These are phyloP conservation scores for Crataegus laevigata DNA, from an alignment of 306 rosid species.

Conservation along the genomic window DNA sequence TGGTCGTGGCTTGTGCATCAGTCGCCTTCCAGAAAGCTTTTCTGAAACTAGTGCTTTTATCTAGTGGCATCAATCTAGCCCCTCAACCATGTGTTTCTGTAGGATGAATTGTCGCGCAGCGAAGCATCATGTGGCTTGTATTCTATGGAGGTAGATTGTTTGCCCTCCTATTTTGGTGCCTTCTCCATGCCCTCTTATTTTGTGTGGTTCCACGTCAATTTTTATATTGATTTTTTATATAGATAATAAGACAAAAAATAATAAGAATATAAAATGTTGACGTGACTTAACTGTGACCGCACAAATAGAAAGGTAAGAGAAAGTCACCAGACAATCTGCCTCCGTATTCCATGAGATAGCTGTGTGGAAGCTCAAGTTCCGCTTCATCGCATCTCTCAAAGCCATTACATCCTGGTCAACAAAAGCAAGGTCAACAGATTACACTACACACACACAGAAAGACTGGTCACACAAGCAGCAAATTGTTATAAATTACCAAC, in stretches of 20 bases:
- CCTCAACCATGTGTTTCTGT: conserved; percentile 93
- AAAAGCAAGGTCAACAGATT: conserved; percentile 1
- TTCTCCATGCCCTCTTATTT: too few species aligned
- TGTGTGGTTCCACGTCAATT: too few species aligned
- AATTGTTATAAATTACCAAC: conserved; percentile 22
- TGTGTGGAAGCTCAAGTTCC: conserved; percentile 81
- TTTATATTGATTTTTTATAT: too few species aligned
- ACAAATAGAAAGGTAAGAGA: too few species aligned
- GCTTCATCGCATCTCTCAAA: conserved; percentile 78
- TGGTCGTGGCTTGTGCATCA: background rate
- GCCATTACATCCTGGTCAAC: conserved; percentile 73
- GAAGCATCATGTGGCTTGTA: conserved; percentile 96
- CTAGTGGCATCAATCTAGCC: conserved; percentile 34
- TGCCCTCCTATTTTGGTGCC: too few species aligned
- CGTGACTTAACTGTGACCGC: too few species aligned
- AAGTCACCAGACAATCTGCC: too few species aligned
- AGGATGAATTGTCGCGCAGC: conserved; percentile 83
- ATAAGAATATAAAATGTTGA: too few species aligned
- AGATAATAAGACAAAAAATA: too few species aligned
- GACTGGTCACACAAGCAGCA: background rate
- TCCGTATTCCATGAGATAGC: conserved; percentile 88
- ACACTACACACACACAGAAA: background rate
- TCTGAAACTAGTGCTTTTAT: background rate
- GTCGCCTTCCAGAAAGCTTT: background rate
- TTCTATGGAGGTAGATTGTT: too few species aligned